Evolutionary conservation across 306 rosid genomes (phyloP).

Genomic region (Ormosia semicastrata): DNA sequence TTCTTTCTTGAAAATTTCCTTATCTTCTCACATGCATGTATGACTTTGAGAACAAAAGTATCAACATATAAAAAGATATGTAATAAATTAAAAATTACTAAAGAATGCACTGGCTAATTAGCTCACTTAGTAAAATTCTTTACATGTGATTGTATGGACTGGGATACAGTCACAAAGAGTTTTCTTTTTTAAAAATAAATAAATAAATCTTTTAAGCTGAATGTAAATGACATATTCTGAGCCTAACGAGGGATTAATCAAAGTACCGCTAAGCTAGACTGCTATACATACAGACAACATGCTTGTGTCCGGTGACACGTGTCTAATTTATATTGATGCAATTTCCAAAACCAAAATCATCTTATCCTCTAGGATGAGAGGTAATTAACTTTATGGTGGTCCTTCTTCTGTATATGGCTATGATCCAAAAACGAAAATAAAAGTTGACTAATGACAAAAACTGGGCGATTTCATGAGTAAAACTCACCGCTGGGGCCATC

Average conservation of each 20-base stretch:
- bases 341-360: not conserved
- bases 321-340: not conserved
- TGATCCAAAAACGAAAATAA: not conserved
- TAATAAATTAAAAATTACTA: too few relatives aligned
- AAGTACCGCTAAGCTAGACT: not conserved
- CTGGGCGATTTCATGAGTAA: not conserved
- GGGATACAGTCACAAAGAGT: too few relatives aligned
- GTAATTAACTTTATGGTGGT: not conserved
- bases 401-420: not conserved
- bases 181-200: too few relatives aligned
- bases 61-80: too few relatives aligned
- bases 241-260: not conserved
- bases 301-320: not conserved
- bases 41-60: too few relatives aligned
- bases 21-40: too few relatives aligned
- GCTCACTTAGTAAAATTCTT: too few relatives aligned
- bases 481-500: slow-evolving; percentile 4
- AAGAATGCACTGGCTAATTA: too few relatives aligned
- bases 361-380: not conserved
- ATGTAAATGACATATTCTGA: not conserved
- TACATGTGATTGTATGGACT: too few relatives aligned
- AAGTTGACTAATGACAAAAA: not conserved
- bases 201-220: not conserved
- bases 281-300: not conserved
- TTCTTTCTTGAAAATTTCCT: too few relatives aligned